These are phyloP conservation scores for Hirschioporus abietinus DNA, from an alignment of 768 basidiomycete species.

Conservation along the genomic window DNA sequence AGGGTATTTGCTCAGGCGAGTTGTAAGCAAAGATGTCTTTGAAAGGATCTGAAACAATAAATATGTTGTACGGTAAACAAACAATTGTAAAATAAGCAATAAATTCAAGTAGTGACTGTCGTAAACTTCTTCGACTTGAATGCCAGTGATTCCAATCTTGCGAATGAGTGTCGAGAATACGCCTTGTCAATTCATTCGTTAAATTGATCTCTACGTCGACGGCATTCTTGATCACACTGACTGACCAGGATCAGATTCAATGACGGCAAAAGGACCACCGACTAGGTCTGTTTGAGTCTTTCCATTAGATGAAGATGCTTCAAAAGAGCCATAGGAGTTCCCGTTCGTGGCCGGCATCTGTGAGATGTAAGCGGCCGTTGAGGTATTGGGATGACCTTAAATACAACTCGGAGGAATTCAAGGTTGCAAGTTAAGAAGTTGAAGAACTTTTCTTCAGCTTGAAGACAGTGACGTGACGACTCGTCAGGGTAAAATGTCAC, in stretches of 20 bases:
- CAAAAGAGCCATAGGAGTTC: not conserved
- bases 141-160: slow-evolving; percentile 44
- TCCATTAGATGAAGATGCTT: not conserved
- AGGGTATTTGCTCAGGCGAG: slow-evolving; percentile 72
- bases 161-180: slow-evolving; percentile 56
- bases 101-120: too few species aligned
- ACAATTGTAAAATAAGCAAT: too few species aligned
- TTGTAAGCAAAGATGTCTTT: slow-evolving; percentile 19
- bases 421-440: too few species aligned
- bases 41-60: too few species aligned
- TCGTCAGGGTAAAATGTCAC: too few species aligned
- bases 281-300: slow-evolving; percentile 36
- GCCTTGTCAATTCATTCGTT: slow-evolving; percentile 25
- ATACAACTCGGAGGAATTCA: too few species aligned
- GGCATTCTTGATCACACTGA: slow-evolving; percentile 8
- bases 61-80: too few species aligned
- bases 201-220: not conserved
- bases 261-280: slow-evolving; percentile 58
- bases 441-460: too few species aligned
- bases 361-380: too few species aligned
- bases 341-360: too few species aligned
- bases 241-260: slow-evolving; percentile 42
- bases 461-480: too few species aligned
- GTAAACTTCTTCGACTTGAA: slow-evolving; percentile 57
- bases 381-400: too few species aligned